Percentiles rank a stretch among this genome's conserved stretches.
Conservation (phyloP, 202 grass and related monocot species). For the Miscanthus sacchariflorus region DNA sequence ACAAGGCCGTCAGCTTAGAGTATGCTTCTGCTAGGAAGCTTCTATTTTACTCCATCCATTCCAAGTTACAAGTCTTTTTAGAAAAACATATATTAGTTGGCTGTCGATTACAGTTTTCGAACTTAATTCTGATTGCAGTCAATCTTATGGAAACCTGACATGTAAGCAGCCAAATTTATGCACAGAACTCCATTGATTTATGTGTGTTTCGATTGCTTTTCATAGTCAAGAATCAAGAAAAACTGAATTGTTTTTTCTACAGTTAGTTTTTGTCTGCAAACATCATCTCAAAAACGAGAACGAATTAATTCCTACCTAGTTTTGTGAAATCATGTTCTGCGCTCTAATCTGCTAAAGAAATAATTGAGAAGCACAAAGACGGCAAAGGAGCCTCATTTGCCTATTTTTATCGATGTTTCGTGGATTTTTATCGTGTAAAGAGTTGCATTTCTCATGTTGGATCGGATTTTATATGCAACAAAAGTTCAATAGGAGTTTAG, state of each 20-base stretch:
- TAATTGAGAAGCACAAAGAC: not conserved
- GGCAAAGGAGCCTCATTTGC: not conserved
- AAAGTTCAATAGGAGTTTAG: not conserved
- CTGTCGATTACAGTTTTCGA: not conserved
- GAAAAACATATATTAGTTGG: not conserved
- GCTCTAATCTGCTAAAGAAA: not conserved
- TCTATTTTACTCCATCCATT: not conserved
- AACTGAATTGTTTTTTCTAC: not conserved
- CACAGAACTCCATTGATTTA: not conserved
- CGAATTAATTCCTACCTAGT: not conserved
- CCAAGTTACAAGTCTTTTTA: not conserved
- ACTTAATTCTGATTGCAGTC: not conserved
- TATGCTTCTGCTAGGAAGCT: not conserved
- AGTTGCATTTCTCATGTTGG: not conserved
- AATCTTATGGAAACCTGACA: not conserved
- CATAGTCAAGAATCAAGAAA: not conserved
- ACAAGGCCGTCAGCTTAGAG: not conserved
- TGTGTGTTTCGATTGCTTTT: not conserved
- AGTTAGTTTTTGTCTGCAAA: not conserved
- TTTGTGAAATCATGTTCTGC: not conserved
- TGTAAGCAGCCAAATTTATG: not conserved
- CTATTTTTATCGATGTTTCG: not conserved
- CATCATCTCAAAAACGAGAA: not conserved
- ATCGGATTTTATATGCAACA: not conserved
- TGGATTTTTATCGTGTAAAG: not conserved